A percentile compares a stretch with the other conserved stretches of the same genome.
phyloP scores from a whole-genome alignment of 345 rosid species.

The Lumnitzera littorea region DNA sequence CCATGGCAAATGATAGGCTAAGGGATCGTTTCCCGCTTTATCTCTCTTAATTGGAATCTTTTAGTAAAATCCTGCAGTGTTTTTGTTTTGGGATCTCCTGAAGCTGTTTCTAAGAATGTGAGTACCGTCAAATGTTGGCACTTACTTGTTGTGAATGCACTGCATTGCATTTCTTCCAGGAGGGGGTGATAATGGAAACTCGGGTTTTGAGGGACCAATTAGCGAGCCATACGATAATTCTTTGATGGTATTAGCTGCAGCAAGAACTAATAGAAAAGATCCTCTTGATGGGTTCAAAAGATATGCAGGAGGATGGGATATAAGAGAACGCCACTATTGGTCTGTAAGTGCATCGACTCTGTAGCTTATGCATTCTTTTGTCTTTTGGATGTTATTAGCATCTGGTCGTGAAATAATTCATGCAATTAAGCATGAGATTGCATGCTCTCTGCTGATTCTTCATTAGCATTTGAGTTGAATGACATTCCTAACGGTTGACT shows the following conservation, averaged over 20 bases:
- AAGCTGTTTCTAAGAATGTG: constrained; percentile 13
- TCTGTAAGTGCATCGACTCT: constrained; percentile 48
- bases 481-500: not conserved
- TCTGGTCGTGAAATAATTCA: too few relatives aligned
- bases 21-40: too few relatives aligned
- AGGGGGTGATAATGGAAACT: too few relatives aligned
- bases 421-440: too few relatives aligned
- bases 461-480: constrained; percentile 1
- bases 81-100: not conserved
- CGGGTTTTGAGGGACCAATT: constrained; percentile 31
- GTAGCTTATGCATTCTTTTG: not conserved
- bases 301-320: constrained; percentile 87
- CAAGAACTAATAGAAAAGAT: constrained; percentile 78
- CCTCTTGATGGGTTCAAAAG: constrained; percentile 64
- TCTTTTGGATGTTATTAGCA: not conserved
- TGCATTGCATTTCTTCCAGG: too few relatives aligned
- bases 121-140: constrained; percentile 14
- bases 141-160: not conserved
- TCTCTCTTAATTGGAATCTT: too few relatives aligned
- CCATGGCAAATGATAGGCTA: too few relatives aligned
- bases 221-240: constrained; percentile 37
- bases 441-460: not conserved
- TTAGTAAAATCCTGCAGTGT: too few relatives aligned
- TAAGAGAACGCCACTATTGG: constrained; percentile 81
- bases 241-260: constrained; percentile 59